Evolutionary conservation across 495 filamentous ascomycete genomes (phyloP), one percentile per base, ranked within the genome.

Genomic region (Recurvomyces mirabilis): DNA sequence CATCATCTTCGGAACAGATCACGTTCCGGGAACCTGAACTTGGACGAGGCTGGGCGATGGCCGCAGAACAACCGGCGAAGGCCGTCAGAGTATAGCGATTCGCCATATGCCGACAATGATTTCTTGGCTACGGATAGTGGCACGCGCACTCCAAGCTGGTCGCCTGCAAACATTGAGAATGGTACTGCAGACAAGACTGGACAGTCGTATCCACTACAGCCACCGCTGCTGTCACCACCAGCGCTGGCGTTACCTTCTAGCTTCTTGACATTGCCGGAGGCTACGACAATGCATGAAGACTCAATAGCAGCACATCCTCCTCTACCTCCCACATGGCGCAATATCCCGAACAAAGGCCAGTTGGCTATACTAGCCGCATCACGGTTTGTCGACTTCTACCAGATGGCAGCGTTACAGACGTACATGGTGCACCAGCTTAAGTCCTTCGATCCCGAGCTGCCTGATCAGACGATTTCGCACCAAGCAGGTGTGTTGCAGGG

Each of bases 341-440:
- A 50, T 43, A 56, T 60, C 45, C 58, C 58, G 1, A 53, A 58
- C 39, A 72, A 72, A 47, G 52, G 58, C 37, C 68, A 72, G 52
- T 44, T 72, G 9, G 57, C 60, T 49, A 68, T 72, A 38, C 60
- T 72, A n/a, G 62, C 64, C 28, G 40, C 65, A 15, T 66, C 61
- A n/a, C 68, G 68, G 20, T 63, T 72, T 17, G 68, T 68, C 44
- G 68, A 72, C 48, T 68, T 68, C 44, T 60, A 69, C 38, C 65
- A 68, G 56, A 62, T 68, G 46, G 65, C 66, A 13, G 63, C 64
- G 40, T 37, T 69, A 37, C 54, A 67, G 37, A 63, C 56, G 43
- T 88, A 86, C 61, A 81, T 88, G 78, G 84, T 67, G 52, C 60
- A 68, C 34, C 60, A 68, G 49, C 53, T 69, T 12, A 55, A 55